A percentile compares a stretch with the other conserved stretches of the same genome.
phyloP scores from a whole-genome alignment of 1,139 yeast genomes.

The Saccharomycopsis hybrid region DNA sequence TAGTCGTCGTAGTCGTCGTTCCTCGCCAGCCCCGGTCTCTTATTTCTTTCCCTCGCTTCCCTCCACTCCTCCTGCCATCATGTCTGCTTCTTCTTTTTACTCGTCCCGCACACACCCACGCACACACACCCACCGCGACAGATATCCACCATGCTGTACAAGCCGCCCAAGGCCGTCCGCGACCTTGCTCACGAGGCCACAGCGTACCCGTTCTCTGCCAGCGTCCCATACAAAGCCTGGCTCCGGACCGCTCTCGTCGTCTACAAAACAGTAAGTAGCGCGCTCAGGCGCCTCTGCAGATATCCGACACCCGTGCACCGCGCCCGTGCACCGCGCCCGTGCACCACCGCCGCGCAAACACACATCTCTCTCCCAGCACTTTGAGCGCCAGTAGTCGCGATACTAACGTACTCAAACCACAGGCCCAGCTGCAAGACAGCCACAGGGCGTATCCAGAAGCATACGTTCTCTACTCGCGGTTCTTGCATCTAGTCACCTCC shows the following conservation, averaged over 20 bases:
- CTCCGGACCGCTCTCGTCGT: constrained; percentile 12
- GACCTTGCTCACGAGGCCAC: constrained; percentile 13
- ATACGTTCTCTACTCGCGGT: constrained; percentile 18
- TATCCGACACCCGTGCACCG: no score
- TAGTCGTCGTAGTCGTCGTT: no score
- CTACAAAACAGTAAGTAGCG: constrained; percentile 12
- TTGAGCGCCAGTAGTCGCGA: not conserved
- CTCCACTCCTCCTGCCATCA: no score
- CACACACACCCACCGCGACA: no score
- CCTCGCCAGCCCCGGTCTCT: no score
- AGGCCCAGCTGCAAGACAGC: constrained; percentile 12
- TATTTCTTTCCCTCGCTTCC: no score
- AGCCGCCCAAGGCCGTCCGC: constrained; percentile 15
- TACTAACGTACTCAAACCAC: no score
- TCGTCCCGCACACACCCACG: no score
- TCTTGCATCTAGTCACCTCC: constrained; percentile 12
- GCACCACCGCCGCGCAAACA: not conserved
- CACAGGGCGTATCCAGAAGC: constrained; percentile 17
- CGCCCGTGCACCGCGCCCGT: no score
- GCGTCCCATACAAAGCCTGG: constrained; percentile 13
- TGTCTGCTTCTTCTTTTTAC: no score
- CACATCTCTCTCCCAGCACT: not conserved
- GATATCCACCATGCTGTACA: no score
- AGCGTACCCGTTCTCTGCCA: constrained; percentile 9
- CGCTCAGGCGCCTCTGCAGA: no score